These are phyloP conservation scores for Zymoseptoria brevis DNA, from an alignment of 2,329 filamentous ascomycete species.

Conservation along the genomic window DNA sequence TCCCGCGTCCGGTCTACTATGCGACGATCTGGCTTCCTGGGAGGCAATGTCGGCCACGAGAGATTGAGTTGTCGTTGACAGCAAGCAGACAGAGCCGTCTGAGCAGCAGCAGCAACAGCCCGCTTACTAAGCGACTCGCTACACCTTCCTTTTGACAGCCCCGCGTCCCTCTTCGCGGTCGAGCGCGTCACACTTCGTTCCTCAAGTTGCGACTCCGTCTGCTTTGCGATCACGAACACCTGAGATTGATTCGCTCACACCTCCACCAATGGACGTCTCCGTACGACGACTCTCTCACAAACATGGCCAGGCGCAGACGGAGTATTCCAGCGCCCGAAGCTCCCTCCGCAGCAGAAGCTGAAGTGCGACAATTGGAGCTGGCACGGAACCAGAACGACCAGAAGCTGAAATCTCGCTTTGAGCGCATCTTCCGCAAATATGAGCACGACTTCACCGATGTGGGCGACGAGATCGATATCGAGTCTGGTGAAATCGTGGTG, in stretches of 20 bases:
- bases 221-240: not conserved
- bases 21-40: not conserved
- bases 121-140: not conserved
- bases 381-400: constrained; percentile 48
- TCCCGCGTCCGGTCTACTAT: not conserved
- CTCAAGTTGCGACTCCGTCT: not conserved
- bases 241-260: no score
- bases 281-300: not conserved
- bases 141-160: not conserved
- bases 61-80: no score
- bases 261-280: not conserved
- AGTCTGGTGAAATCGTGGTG: constrained; percentile 73
- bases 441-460: constrained; percentile 67
- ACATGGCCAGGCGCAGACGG: not conserved
- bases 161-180: not conserved
- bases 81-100: no score
- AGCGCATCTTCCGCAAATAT: constrained; percentile 74
- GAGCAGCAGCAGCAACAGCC: no score
- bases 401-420: constrained; percentile 74
- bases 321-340: not conserved
- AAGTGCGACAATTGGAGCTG: constrained; percentile 10
- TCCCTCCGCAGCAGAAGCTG: not conserved
- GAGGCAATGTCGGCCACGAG: no score
- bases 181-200: not conserved
- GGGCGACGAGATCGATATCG: constrained; percentile 82